These are phyloP conservation scores for Manihot esculenta DNA, from an alignment of 441 rosid genomes.

Conservation along the genomic window DNA sequence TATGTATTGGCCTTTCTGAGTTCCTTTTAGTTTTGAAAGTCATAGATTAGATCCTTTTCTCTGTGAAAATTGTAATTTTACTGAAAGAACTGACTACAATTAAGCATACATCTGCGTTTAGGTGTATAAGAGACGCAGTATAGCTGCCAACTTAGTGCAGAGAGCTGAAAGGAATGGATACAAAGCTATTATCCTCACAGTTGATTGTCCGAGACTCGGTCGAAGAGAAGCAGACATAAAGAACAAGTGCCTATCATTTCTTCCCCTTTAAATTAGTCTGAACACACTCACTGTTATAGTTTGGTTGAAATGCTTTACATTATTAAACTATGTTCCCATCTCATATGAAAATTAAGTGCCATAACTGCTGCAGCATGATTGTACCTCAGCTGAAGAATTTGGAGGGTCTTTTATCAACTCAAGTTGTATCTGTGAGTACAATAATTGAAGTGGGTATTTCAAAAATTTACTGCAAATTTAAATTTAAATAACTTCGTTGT, in stretches of 20 bases:
- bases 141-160: slow-evolving; percentile 51
- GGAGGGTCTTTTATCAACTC: slow-evolving; percentile 53
- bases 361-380: slow-evolving; percentile 56
- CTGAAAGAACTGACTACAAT: neutral
- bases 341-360: neutral
- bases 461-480: neutral
- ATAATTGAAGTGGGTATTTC: neutral
- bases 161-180: slow-evolving; percentile 80
- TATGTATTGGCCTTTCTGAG: slow-evolving; percentile 38
- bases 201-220: slow-evolving; percentile 74
- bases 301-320: neutral
- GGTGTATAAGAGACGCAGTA: slow-evolving; percentile 62
- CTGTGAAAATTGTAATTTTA: neutral
- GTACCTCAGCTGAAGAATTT: slow-evolving; percentile 62
- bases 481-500: neutral
- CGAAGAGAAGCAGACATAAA: slow-evolving; percentile 86
- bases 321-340: neutral
- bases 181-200: slow-evolving; percentile 77
- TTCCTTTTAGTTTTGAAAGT: neutral
- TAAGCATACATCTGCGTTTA: slow-evolving; percentile 14
- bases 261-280: slow-evolving; percentile 2
- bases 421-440: slow-evolving; percentile 52
- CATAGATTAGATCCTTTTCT: neutral
- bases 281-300: neutral
- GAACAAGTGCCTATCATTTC: slow-evolving; percentile 51